Percentiles rank a stretch among this genome's conserved stretches.
Evolutionary conservation across 306 rosid genomes (phyloP).

Genomic region (Lablab purpureus): DNA sequence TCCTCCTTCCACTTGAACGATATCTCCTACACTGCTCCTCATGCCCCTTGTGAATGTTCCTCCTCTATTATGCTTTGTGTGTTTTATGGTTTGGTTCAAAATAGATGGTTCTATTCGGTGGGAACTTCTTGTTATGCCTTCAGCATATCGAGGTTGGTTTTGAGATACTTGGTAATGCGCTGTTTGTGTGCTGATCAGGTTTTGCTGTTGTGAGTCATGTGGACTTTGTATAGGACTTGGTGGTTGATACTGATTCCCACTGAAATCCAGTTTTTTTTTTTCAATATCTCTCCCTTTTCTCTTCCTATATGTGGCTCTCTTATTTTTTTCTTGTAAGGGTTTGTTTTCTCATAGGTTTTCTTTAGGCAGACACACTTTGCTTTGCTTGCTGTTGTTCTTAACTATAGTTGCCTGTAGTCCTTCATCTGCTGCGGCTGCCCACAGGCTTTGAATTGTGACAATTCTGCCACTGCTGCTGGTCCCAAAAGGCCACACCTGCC

Average conservation of each 20-base stretch:
- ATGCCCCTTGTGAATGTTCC: constrained; percentile 50
- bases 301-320: background rate
- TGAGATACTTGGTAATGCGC: constrained; percentile 22
- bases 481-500: constrained; percentile 59
- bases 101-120: constrained; percentile 36
- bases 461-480: constrained; percentile 53
- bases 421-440: constrained; percentile 51
- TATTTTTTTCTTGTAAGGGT: constrained; percentile 21
- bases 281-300: background rate
- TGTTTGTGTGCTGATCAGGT: constrained; percentile 7
- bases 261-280: constrained; percentile 50
- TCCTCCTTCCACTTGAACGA: constrained; percentile 83
- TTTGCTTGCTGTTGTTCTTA: constrained; percentile 27
- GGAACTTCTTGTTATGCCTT: constrained; percentile 33
- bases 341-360: constrained; percentile 30
- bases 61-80: constrained; percentile 39
- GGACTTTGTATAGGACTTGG: constrained; percentile 33
- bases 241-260: constrained; percentile 41
- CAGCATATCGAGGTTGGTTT: constrained; percentile 28
- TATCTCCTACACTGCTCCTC: constrained; percentile 72
- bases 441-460: constrained; percentile 43
- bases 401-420: constrained; percentile 37
- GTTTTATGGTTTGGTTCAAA: constrained; percentile 23
- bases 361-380: constrained; percentile 6
- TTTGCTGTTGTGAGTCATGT: constrained; percentile 39